These are phyloP conservation scores for Tricholomella constricta DNA, from an alignment of 768 basidiomycete species.

Conservation along the genomic window DNA sequence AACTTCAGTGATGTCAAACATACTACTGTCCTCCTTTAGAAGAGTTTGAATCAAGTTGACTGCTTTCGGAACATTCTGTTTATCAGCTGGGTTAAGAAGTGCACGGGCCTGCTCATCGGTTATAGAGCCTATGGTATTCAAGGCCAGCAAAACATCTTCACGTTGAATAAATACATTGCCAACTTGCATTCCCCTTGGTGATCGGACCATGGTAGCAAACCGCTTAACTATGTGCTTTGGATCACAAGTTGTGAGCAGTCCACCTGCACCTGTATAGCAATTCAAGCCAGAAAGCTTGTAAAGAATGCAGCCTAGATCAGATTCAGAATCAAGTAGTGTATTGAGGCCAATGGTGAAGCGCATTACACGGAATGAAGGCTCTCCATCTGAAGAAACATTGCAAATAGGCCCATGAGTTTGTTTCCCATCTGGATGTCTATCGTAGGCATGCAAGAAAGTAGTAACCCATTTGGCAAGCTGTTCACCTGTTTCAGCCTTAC, in stretches of 20 bases:
- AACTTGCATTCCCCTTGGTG: neutral
- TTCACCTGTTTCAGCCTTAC: constrained; percentile 22
- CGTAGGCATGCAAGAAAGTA: constrained; percentile 3
- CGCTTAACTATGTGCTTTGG: constrained; percentile 32
- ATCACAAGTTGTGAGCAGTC: constrained; percentile 24
- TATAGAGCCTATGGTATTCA: neutral
- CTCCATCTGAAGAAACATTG: neutral
- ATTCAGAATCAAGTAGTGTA: neutral
- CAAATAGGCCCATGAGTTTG: neutral
- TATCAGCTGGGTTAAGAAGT: constrained; percentile 19
- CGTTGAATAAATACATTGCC: neutral
- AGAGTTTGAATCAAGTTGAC: constrained; percentile 18
- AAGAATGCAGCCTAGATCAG: neutral
- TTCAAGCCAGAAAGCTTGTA: constrained; percentile 22
- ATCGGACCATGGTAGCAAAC: constrained; percentile 18
- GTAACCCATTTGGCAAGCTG: constrained; percentile 17
- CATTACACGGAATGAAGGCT: neutral
- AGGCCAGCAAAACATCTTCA: neutral
- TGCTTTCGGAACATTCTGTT: constrained; percentile 26
- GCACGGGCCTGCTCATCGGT: constrained; percentile 3
- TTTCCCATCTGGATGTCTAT: neutral
- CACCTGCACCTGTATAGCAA: constrained; percentile 15
- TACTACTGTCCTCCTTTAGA: neutral
- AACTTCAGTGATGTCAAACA: neutral
- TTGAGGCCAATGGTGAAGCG: neutral